These are phyloP conservation scores for Capsicum chinense DNA, from an alignment of 257 asterid genomes.

Conservation along the genomic window DNA sequence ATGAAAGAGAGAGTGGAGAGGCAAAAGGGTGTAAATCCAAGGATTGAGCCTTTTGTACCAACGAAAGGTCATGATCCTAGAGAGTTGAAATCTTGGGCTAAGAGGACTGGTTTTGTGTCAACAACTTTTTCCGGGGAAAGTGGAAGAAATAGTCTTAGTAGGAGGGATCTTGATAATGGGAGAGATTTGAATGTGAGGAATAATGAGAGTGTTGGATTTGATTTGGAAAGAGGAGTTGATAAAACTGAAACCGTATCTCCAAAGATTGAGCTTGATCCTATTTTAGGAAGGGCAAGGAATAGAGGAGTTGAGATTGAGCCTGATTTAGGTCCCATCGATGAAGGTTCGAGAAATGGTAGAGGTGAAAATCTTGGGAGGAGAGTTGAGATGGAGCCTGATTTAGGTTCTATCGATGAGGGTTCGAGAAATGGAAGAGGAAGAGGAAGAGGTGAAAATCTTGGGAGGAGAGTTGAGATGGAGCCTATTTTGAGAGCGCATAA, in stretches of 20 bases:
- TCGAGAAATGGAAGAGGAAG: slow-evolving; percentile 42
- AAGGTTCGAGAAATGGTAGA: slow-evolving; percentile 43
- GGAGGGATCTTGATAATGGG: slow-evolving; percentile 49
- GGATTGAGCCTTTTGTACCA: slow-evolving; percentile 81
- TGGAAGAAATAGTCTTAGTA: slow-evolving; percentile 47
- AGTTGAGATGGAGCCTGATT: slow-evolving; percentile 39
- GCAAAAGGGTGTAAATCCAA: slow-evolving; percentile 55
- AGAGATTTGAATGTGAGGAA: slow-evolving; percentile 40
- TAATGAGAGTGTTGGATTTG: slow-evolving; percentile 43
- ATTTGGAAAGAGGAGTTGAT: slow-evolving; percentile 67
- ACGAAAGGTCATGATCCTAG: slow-evolving; percentile 71
- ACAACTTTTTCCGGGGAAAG: slow-evolving; percentile 77
- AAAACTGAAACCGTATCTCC: slow-evolving; percentile 74
- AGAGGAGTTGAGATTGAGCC: slow-evolving; percentile 71
- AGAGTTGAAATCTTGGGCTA: slow-evolving; percentile 98
- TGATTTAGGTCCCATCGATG: slow-evolving; percentile 42
- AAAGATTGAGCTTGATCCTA: slow-evolving; percentile 83
- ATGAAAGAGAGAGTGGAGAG: slow-evolving; percentile 47
- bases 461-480: slow-evolving; percentile 38
- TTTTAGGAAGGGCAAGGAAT: slow-evolving; percentile 75
- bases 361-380: slow-evolving; percentile 40
- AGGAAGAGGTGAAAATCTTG: slow-evolving; percentile 41
- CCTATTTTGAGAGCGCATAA: slow-evolving; percentile 35
- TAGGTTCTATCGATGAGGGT: slow-evolving; percentile 42
- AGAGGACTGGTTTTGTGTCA: slow-evolving; percentile 91